Base-by-base conservation (phyloP, 768 basidiomycete species). In the Tulasnella sp. region DNA sequence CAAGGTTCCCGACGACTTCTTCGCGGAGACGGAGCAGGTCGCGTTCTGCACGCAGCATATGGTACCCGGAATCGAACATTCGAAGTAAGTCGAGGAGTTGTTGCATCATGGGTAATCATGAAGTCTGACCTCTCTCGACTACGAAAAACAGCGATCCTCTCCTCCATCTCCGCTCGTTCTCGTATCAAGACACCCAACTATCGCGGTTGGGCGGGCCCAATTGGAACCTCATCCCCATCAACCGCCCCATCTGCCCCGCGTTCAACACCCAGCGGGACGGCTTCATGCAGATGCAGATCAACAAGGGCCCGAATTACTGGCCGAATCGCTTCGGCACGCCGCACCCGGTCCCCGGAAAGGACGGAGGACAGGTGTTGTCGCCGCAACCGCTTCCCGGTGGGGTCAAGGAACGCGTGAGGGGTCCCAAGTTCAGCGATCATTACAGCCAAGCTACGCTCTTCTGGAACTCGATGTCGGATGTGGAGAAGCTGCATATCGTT, bases 11-110 rank as follows among this genome's bases (percentile, higher is more conserved):
- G 46, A 79, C 42, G 93, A 94, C 83, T 96, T 90, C 87, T 96
- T 96, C 87, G 87, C 94, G 14, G 95, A 97, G 86, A 91, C 91
- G 7, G 96, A 97, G 86, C 95, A 96, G 86, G 92, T 92, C 77
- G 96, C 95, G 0, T 97, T 96, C 86, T 97, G 94, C 85, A 97
- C 95, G 1, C 82, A 86, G 72, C 83, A 84, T 82, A 86, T 85
- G 54, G 82, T 87, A 40, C 91, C 92, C 74, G 87, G 92, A 78
- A 88, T 89, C 83, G 88, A 88, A 82, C 87, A 86, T 82, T 85
- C 86, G 31, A 84, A 84, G 31, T 84, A 83, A 44, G 76, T 40
- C n/a, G 2, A 46, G 34, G 83, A 84, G 28, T 87, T 88, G 48
- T 83, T 87, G 42, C 91, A 92, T n/a, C n/a, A n/a, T n/a, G 9